Conservation (phyloP, 768 basidiomycete genomes). For the Boletus vermiculosoides region DNA sequence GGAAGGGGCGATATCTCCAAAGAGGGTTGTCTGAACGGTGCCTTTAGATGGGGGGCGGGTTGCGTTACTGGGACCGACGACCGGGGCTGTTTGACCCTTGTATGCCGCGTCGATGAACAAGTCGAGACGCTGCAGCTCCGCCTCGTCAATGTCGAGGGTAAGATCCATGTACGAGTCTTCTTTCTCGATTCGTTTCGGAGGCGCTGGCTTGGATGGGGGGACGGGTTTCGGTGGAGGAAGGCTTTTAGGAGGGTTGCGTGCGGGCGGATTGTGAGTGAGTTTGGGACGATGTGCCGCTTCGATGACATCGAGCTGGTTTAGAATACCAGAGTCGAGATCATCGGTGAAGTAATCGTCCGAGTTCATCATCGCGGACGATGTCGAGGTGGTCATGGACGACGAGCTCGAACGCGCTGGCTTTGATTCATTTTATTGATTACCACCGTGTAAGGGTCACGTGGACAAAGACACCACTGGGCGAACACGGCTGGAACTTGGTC, state of each 20-base stretch:
- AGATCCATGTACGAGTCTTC: slow-evolving; percentile 52
- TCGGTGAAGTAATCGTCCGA: slow-evolving; percentile 76
- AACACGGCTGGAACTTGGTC: not conserved
- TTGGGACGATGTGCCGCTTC: slow-evolving; percentile 53
- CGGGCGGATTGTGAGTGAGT: slow-evolving; percentile 6
- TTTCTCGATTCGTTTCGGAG: slow-evolving; percentile 25
- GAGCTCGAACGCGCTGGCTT: not conserved
- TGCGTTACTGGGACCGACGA: slow-evolving; percentile 38
- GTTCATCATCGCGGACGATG: slow-evolving; percentile 49
- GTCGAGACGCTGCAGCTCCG: slow-evolving; percentile 55
- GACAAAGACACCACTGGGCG: not conserved
- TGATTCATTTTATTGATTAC: too few relatives aligned
- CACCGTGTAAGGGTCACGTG: slow-evolving; percentile 18
- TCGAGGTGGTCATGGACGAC: slow-evolving; percentile 1
- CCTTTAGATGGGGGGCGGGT: slow-evolving; percentile 31
- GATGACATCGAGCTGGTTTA: slow-evolving; percentile 66
- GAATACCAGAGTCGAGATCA: slow-evolving; percentile 57
- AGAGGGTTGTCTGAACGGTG: slow-evolving; percentile 64
- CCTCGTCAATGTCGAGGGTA: slow-evolving; percentile 56
- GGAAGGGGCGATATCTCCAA: slow-evolving; percentile 53
- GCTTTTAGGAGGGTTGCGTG: slow-evolving; percentile 6
- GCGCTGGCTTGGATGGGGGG: slow-evolving; percentile 19
- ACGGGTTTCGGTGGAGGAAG: slow-evolving; percentile 9
- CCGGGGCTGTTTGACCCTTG: slow-evolving; percentile 38
- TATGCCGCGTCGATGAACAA: slow-evolving; percentile 49